Evolutionary conservation across 164 flowering plant genomes (phyloP).

Genomic region (Sedum album): DNA sequence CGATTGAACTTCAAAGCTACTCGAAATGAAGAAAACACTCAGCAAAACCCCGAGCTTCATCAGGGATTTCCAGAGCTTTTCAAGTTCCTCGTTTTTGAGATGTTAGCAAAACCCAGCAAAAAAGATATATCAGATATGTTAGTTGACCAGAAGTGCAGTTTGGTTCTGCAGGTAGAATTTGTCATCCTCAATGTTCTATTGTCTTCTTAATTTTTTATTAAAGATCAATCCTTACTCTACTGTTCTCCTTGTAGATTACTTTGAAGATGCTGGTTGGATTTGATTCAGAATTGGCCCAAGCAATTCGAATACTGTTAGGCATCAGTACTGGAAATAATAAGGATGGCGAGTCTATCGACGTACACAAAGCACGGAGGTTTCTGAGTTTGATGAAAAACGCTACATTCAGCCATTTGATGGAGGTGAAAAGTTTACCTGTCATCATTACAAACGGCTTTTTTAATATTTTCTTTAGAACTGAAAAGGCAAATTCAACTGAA

Average conservation of each 20-base stretch:
- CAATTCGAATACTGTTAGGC: conserved; percentile 64
- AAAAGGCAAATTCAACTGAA: neutral
- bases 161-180: conserved; percentile 71
- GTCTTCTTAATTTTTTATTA: neutral
- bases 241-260: conserved; percentile 40
- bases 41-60: conserved; percentile 21
- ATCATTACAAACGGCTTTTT: neutral
- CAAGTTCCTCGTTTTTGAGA: conserved; percentile 44
- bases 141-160: conserved; percentile 62
- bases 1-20: conserved; percentile 45
- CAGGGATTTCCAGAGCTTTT: conserved; percentile 56
- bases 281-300: conserved; percentile 48
- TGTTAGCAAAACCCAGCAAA: conserved; percentile 29
- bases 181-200: neutral
- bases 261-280: conserved; percentile 64
- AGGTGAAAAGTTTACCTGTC: conserved; percentile 32
- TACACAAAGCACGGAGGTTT: conserved; percentile 19
- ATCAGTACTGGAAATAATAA: conserved; percentile 25
- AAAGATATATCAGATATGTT: conserved; percentile 36
- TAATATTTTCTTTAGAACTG: neutral
- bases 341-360: conserved; percentile 31
- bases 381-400: conserved; percentile 48
- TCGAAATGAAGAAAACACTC: conserved; percentile 18
- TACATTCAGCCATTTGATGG: conserved; percentile 89
- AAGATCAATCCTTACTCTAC: neutral